Conservation (phyloP, 2,329 filamentous ascomycete species). For the Aciculosporium take region DNA sequence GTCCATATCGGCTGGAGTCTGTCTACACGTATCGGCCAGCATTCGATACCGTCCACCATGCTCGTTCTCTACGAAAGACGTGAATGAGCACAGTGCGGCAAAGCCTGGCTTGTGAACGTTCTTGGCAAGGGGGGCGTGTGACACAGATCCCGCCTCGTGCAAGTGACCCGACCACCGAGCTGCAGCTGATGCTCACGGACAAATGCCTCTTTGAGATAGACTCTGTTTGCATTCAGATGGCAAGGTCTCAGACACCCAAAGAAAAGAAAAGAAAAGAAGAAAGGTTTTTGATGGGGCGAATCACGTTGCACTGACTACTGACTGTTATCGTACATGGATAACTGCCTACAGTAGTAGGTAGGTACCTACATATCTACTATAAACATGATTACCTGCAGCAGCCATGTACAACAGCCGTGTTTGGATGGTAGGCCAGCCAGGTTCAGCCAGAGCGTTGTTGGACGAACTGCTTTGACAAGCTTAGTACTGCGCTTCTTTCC, state of each 20-base stretch:
- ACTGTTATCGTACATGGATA: background rate
- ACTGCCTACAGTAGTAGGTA: too few relatives aligned
- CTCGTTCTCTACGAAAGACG: background rate
- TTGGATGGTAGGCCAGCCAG: background rate
- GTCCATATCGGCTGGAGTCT: background rate
- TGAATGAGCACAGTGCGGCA: background rate
- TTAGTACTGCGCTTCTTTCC: background rate
- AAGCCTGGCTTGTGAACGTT: background rate
- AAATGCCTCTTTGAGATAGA: slow-evolving; percentile 8
- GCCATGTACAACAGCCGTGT: too few relatives aligned
- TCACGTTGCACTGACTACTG: too few relatives aligned
- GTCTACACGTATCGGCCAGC: background rate
- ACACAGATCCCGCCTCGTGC: background rate
- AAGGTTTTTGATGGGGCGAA: too few relatives aligned
- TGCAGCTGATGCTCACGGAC: background rate
- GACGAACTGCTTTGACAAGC: background rate
- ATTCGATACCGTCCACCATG: background rate
- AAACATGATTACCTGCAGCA: too few relatives aligned
- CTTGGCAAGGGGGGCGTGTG: background rate
- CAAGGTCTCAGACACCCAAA: slow-evolving; percentile 10
- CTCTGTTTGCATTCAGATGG: slow-evolving; percentile 9
- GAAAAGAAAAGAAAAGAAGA: too few relatives aligned
- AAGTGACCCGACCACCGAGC: background rate
- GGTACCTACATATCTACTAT: too few relatives aligned
- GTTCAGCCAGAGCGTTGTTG: background rate